These are phyloP conservation scores for Hymenoscyphus infarciens DNA, from an alignment of 2,329 filamentous ascomycete species.

Conservation along the genomic window DNA sequence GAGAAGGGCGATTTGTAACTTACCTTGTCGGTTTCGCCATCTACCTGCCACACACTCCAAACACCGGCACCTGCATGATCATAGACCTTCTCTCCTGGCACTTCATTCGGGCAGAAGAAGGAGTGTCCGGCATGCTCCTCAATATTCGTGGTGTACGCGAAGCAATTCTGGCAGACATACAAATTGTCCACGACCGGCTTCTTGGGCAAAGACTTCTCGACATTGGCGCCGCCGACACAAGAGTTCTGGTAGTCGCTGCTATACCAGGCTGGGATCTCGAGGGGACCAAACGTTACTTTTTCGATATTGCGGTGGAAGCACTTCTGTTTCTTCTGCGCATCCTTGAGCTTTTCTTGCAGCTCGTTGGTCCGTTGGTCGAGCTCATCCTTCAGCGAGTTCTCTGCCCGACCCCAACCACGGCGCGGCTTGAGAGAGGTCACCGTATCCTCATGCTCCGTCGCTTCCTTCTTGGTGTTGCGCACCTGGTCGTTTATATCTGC, in stretches of 20 bases:
- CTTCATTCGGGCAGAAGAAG: slow-evolving; percentile 49
- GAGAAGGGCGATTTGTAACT: slow-evolving; percentile 29
- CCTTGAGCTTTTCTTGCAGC: neutral
- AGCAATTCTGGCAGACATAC: slow-evolving; percentile 89
- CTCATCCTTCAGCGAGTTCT: neutral
- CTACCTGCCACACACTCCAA: slow-evolving; percentile 88
- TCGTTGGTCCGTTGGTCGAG: neutral
- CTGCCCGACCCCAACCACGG: neutral
- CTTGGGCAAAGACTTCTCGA: neutral
- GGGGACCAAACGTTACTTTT: slow-evolving; percentile 79
- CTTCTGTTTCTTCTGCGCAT: neutral
- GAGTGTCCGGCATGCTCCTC: slow-evolving; percentile 57
- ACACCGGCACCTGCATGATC: slow-evolving; percentile 61
- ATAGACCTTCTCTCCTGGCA: slow-evolving; percentile 74
- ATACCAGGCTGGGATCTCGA: slow-evolving; percentile 88
- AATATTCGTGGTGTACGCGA: slow-evolving; percentile 76
- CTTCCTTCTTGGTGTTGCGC: no score
- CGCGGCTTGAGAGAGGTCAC: no score
- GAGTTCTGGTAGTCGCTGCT: slow-evolving; percentile 78
- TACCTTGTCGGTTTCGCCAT: slow-evolving; percentile 78
- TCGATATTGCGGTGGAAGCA: slow-evolving; percentile 64
- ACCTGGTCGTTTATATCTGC: no score
- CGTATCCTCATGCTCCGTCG: no score
- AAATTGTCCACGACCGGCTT: slow-evolving; percentile 56
- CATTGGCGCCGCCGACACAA: slow-evolving; percentile 9